These are phyloP conservation scores for Rhodamnia argentea DNA, from an alignment of 345 rosid genomes.

Conservation along the genomic window DNA sequence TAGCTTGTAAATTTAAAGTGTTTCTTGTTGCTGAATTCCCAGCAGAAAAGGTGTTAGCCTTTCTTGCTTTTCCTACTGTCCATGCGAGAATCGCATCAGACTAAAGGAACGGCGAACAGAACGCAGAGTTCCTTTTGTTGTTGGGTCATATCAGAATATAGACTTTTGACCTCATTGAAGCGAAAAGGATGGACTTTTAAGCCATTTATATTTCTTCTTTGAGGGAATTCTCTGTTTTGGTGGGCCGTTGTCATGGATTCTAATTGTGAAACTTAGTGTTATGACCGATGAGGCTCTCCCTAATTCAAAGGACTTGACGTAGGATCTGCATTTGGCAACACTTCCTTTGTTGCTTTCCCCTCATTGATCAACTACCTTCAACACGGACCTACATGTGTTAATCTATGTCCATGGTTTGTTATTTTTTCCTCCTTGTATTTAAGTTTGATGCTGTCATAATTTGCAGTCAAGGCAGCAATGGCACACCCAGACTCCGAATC, in stretches of 20 bases:
- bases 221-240: neutral
- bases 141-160: neutral
- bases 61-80: neutral
- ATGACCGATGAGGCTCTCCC: neutral
- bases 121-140: neutral
- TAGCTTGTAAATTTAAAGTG: neutral
- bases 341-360: neutral
- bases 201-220: neutral
- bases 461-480: constrained; percentile 12
- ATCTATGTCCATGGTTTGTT: neutral
- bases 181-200: neutral
- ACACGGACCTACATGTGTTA: neutral
- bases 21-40: neutral
- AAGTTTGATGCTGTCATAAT: neutral
- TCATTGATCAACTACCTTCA: neutral
- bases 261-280: neutral
- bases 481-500: constrained; percentile 14
- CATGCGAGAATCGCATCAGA: neutral
- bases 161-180: neutral
- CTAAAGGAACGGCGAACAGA: neutral
- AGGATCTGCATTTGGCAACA: neutral
- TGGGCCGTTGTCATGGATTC: neutral
- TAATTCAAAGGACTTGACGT: neutral
- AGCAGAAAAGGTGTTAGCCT: neutral
- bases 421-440: neutral